A percentile compares a stretch with the other conserved stretches of the same genome.
Evolutionary conservation across 345 rosid species (phyloP).

Genomic region (Populus euphratica): DNA sequence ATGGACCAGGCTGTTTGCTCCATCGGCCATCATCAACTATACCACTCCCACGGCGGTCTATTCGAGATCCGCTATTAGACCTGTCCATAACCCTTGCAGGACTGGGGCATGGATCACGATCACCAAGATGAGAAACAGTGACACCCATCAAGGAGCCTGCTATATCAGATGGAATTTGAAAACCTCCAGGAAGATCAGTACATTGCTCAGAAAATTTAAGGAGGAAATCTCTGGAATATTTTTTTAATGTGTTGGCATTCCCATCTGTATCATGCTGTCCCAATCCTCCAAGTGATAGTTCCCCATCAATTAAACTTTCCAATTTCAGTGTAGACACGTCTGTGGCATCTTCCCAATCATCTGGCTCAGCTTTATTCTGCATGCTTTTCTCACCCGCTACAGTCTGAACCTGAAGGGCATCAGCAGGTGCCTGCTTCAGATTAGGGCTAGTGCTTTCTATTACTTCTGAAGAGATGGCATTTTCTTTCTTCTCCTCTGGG

Average conservation of each 20-base stretch:
- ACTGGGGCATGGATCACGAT: conserved; percentile 52
- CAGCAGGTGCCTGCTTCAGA: conserved; percentile 38
- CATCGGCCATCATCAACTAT: conserved; percentile 66
- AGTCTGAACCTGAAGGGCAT: conserved; percentile 26
- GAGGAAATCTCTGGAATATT: conserved; percentile 92
- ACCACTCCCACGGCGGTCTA: conserved; percentile 69
- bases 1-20: conserved; percentile 47
- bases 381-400: conserved; percentile 29
- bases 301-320: conserved; percentile 42
- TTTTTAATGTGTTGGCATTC: conserved; percentile 46
- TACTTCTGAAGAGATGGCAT: conserved; percentile 26
- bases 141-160: conserved; percentile 38
- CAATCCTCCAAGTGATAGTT: conserved; percentile 23
- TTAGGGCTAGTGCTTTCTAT: conserved; percentile 24
- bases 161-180: conserved; percentile 49
- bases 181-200: conserved; percentile 63
- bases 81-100: conserved; percentile 67
- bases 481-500: conserved; percentile 77
- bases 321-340: conserved; percentile 78
- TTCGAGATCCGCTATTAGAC: conserved; percentile 51
- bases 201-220: conserved; percentile 68
- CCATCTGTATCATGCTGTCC: conserved; percentile 36
- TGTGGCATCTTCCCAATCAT: conserved; percentile 98
- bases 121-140: conserved; percentile 40
- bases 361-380: conserved; percentile 61